Evolutionary conservation across 148 eudicot species (phyloP), one percentile per base, ranked within the genome.

Genomic region (Dianthus caryophyllus): DNA sequence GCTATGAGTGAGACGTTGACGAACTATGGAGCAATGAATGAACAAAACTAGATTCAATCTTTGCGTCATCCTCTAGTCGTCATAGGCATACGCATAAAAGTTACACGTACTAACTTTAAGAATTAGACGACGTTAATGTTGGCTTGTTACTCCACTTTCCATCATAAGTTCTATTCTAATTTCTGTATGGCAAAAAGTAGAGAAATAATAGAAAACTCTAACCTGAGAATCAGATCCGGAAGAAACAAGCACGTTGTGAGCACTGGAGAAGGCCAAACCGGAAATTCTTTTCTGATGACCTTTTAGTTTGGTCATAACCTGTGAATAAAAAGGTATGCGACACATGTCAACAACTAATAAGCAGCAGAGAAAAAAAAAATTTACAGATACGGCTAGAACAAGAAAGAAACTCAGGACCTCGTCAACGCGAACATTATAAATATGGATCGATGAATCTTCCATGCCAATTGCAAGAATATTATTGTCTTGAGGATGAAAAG

Each of bases 161-260:
- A 18, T 18, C 50, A 47, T 47, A 47, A 47, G 17, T 51, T 51
- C 18, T 18, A 22, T 51, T 51, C 17, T 47, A 16, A 49, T 17
- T 17, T 49, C 38, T 7, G 7, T 33, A 18, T 18, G 17, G 17
- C 3, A 17, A 33, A 56, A 1, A 15, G 15, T 26, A 15, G 16
- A 56, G 6, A 56, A 29, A 29, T 1, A 21, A 22, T n/a, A n/a
- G 8, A 0, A 53, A 53, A 51, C 12, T 5, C 27, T 29, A 30
- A 88, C 96, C 91, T 88, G 91, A 75, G 88, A 80, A 81, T 88
- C 96, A 73, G 91, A 88, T 41, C 96, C 91, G 4, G 96, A 84
- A 69, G 96, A 88, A 61, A 88, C 85, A 71, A 88, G 87, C 68
- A 88, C 87, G 70, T 87, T 84, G 53, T 76, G 82, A 69, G 75